These are phyloP conservation scores for Xylariaceae sp. DNA, from an alignment of 2,329 filamentous ascomycete species.

Conservation along the genomic window DNA sequence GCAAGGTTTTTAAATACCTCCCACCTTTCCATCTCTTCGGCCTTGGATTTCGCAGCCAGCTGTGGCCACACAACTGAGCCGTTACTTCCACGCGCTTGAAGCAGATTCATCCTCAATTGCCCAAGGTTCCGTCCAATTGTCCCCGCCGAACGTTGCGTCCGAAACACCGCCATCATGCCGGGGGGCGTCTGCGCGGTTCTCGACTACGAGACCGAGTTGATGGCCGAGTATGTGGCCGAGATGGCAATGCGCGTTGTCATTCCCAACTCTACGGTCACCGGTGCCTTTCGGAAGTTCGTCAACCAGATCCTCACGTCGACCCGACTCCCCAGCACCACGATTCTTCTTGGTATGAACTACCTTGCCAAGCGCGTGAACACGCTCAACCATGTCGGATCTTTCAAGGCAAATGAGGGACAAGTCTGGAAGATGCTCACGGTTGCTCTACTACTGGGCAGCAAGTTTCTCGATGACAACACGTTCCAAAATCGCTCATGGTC, in stretches of 20 bases:
- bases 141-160: slow-evolving; percentile 19
- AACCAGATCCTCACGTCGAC: slow-evolving; percentile 86
- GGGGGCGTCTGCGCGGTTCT: slow-evolving; percentile 89
- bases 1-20: slow-evolving; percentile 23
- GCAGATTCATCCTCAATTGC: slow-evolving; percentile 27
- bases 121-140: slow-evolving; percentile 20
- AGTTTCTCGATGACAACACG: slow-evolving; percentile 94
- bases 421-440: slow-evolving; percentile 85
- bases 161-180: slow-evolving; percentile 44
- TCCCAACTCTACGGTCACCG: slow-evolving; percentile 47
- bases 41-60: slow-evolving; percentile 26
- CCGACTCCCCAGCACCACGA: slow-evolving; percentile 81
- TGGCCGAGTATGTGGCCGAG: slow-evolving; percentile 91
- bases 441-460: slow-evolving; percentile 79
- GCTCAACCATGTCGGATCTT: slow-evolving; percentile 50
- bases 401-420: slow-evolving; percentile 57
- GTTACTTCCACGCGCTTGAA: slow-evolving; percentile 31
- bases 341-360: slow-evolving; percentile 85
- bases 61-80: slow-evolving; percentile 19
- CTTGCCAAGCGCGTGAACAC: slow-evolving; percentile 75
- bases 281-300: slow-evolving; percentile 85
- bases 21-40: slow-evolving; percentile 27
- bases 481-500: slow-evolving; percentile 97
- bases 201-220: slow-evolving; percentile 93
- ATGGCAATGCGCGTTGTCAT: slow-evolving; percentile 62